Evolutionary conservation across 495 filamentous ascomycete species (phyloP).

Genomic region (Ramalina intermedia): DNA sequence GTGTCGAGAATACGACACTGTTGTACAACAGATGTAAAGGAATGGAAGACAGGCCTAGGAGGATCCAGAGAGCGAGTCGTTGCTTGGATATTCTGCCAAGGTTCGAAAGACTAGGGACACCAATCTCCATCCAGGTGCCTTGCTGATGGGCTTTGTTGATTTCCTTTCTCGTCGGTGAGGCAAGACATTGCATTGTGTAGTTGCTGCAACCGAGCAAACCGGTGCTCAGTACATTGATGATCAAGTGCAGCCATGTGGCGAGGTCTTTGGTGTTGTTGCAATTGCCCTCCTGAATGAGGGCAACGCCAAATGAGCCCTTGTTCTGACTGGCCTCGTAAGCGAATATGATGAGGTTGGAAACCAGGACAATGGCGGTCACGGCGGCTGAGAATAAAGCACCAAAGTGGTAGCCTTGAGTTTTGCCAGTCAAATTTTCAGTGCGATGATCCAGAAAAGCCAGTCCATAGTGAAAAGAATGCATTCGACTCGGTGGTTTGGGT

Average conservation of each 20-base stretch:
- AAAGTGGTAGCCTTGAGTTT: background rate
- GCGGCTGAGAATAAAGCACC: background rate
- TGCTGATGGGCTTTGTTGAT: constrained; percentile 23
- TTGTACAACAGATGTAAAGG: constrained; percentile 17
- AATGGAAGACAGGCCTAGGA: constrained; percentile 8
- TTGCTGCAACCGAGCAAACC: constrained; percentile 26
- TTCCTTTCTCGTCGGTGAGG: constrained; percentile 25
- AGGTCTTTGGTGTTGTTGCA: constrained; percentile 12
- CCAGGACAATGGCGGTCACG: background rate
- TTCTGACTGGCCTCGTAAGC: background rate
- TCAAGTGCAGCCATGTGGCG: constrained; percentile 19
- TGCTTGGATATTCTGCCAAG: constrained; percentile 7
- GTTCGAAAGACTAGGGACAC: constrained; percentile 25
- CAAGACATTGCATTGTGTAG: constrained; percentile 29
- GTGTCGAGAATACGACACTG: constrained; percentile 13
- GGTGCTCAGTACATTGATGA: constrained; percentile 24
- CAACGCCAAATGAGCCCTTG: background rate
- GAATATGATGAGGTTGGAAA: background rate
- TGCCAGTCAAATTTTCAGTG: too few species aligned
- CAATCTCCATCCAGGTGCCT: constrained; percentile 25
- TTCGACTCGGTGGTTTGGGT: too few species aligned
- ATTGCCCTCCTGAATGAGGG: constrained; percentile 6
- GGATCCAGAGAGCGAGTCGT: constrained; percentile 3
- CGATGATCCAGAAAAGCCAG: too few species aligned
- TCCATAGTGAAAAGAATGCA: too few species aligned